Evolutionary conservation across 805 yeast species (phyloP).

Genomic region (Hanseniaspora pseudoguilliermondii): DNA sequence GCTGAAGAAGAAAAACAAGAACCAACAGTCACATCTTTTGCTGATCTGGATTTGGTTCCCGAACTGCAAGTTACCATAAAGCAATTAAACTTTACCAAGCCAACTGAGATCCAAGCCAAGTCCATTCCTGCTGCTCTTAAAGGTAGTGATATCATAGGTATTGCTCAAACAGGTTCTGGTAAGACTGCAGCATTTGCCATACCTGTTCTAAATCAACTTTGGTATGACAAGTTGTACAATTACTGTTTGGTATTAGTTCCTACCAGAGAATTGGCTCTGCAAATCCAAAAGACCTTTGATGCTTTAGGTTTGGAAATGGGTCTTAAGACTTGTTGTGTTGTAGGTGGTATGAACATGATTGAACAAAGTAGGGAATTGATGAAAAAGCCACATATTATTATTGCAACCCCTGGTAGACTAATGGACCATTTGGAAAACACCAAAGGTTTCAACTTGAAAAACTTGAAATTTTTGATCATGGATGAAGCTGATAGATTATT

Average conservation of each 20-base stretch:
- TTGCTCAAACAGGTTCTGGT: slow-evolving; percentile 97
- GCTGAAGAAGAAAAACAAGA: slow-evolving; percentile 12
- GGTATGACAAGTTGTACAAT: slow-evolving; percentile 79
- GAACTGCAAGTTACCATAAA: slow-evolving; percentile 72
- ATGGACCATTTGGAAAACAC: slow-evolving; percentile 91
- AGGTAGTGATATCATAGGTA: slow-evolving; percentile 87
- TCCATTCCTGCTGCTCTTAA: slow-evolving; percentile 82
- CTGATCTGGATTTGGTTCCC: slow-evolving; percentile 53
- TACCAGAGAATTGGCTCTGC: slow-evolving; percentile 74
- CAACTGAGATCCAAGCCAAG: slow-evolving; percentile 89
- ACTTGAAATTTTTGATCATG: slow-evolving; percentile 72
- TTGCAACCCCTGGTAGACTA: slow-evolving; percentile 90
- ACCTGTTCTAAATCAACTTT: slow-evolving; percentile 80
- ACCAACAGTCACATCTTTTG: slow-evolving; percentile 32
- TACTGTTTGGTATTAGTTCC: slow-evolving; percentile 83
- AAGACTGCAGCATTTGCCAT: slow-evolving; percentile 97
- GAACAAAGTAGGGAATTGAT: slow-evolving; percentile 89
- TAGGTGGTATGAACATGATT: slow-evolving; percentile 98
- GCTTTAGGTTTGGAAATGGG: slow-evolving; percentile 91
- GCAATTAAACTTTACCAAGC: slow-evolving; percentile 58
- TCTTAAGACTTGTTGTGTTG: slow-evolving; percentile 72
- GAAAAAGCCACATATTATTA: slow-evolving; percentile 86
- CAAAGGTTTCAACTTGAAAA: slow-evolving; percentile 71
- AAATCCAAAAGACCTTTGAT: slow-evolving; percentile 87
- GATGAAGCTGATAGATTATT: slow-evolving; percentile 94